phyloP scores from a whole-genome alignment of 192 early-diverging fungal species.

The Podila clonocystis region DNA sequence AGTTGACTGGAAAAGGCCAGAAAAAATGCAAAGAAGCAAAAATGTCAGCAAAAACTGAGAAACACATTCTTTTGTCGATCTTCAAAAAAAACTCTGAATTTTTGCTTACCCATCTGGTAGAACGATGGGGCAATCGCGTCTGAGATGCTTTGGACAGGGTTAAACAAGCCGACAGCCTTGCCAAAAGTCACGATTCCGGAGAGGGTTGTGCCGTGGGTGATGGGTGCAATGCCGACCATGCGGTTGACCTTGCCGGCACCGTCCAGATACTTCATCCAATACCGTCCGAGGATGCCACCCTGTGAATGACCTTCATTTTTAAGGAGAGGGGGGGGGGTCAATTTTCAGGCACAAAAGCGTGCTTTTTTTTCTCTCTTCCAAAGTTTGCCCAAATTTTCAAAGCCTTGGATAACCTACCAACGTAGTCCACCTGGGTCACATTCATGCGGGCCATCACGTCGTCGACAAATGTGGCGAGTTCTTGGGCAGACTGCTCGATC shows the following conservation, averaged over 20 bases:
- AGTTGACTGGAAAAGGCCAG: constrained; percentile 3
- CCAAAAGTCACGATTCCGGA: constrained; percentile 28
- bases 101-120: constrained; percentile 26
- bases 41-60: not conserved
- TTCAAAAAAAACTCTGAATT: too few species aligned
- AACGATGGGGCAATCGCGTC: constrained; percentile 29
- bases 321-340: too few species aligned
- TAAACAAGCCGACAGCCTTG: constrained; percentile 9
- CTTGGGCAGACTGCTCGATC: constrained; percentile 34
- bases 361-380: too few species aligned
- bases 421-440: constrained; percentile 28
- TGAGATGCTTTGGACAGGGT: constrained; percentile 20
- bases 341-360: too few species aligned
- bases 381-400: too few species aligned
- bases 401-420: constrained; percentile 1
- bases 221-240: constrained; percentile 34
- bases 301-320: constrained; percentile 18
- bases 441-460: constrained; percentile 16
- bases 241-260: constrained; percentile 36
- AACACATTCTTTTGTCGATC: not conserved
- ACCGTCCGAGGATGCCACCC: constrained; percentile 35
- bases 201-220: constrained; percentile 40
- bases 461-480: constrained; percentile 22
- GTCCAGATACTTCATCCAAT: constrained; percentile 40
- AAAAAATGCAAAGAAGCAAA: not conserved